A percentile compares a stretch with the other conserved stretches of the same genome.
These are phyloP conservation scores for Aureobasidium sp. DNA, from an alignment of 2,329 filamentous ascomycete genomes.

Conservation along the genomic window DNA sequence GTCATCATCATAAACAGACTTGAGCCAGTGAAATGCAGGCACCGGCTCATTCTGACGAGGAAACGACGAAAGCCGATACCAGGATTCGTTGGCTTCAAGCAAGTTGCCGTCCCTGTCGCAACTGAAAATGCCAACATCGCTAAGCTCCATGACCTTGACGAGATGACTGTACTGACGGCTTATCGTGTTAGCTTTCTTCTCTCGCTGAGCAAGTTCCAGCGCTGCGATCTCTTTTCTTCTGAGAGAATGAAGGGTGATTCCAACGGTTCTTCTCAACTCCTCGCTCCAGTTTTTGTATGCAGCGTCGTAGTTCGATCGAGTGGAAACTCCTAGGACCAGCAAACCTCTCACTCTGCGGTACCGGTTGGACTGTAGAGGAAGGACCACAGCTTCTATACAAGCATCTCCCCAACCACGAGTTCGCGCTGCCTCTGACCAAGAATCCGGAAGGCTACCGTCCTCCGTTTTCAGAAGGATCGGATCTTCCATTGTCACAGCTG, in stretches of 20 bases:
- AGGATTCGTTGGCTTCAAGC: slow-evolving; percentile 15
- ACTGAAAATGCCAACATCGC: slow-evolving; percentile 14
- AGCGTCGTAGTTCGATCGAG: not conserved
- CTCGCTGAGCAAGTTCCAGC: not conserved
- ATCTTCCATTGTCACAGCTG: not conserved
- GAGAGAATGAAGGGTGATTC: not conserved
- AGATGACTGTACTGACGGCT: slow-evolving; percentile 6
- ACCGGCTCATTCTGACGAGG: not conserved
- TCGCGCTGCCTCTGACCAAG: not conserved
- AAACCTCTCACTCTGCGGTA: slow-evolving; percentile 1
- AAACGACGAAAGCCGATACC: slow-evolving; percentile 4
- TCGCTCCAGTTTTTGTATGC: not conserved
- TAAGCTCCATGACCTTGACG: slow-evolving; percentile 13
- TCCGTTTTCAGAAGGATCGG: not conserved
- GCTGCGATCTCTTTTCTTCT: not conserved
- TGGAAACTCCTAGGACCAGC: not conserved
- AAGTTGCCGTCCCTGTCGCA: slow-evolving; percentile 12
- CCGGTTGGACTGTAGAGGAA: not conserved
- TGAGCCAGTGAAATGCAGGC: slow-evolving; percentile 3
- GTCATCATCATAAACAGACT: slow-evolving; percentile 4
- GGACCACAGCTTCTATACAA: not conserved
- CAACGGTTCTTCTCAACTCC: not conserved
- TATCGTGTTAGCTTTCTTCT: slow-evolving; percentile 11
- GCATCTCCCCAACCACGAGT: not conserved
- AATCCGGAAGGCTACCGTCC: not conserved